Conservation (phyloP, 1,284 basidiomycete genomes). For the Rhodotorula sp. region DNA sequence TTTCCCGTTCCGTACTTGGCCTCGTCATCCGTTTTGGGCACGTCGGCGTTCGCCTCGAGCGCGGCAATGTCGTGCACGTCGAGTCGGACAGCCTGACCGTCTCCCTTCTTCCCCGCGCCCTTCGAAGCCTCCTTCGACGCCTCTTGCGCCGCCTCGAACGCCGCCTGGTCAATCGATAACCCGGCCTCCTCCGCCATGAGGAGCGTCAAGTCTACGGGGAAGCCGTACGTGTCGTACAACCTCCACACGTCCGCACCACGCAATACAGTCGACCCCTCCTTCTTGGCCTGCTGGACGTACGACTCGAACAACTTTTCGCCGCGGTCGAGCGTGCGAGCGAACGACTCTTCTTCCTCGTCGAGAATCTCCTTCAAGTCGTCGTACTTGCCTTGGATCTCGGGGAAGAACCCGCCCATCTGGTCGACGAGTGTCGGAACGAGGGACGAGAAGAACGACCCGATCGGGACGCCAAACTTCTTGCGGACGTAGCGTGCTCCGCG, state of each 20-base stretch:
- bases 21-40: slow-evolving; percentile 93
- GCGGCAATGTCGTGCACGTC: slow-evolving; percentile 93
- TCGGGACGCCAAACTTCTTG: slow-evolving; percentile 91
- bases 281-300: slow-evolving; percentile 71
- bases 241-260: slow-evolving; percentile 94
- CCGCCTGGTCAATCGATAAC: slow-evolving; percentile 78
- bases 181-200: slow-evolving; percentile 96
- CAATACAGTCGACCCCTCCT: slow-evolving; percentile 66
- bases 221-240: slow-evolving; percentile 97
- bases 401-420: slow-evolving; percentile 85
- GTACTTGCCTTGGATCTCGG: slow-evolving; percentile 82
- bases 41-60: slow-evolving; percentile 72
- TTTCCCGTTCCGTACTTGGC: slow-evolving; percentile 78
- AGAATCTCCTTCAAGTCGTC: slow-evolving; percentile 91
- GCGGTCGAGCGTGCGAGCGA: slow-evolving; percentile 91
- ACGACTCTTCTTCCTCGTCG: slow-evolving; percentile 96
- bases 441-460: slow-evolving; percentile 93
- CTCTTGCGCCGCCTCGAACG: slow-evolving; percentile 86
- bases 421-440: slow-evolving; percentile 86
- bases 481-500: slow-evolving; percentile 90
- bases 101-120: slow-evolving; percentile 66
- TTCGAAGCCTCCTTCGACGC: slow-evolving; percentile 90
- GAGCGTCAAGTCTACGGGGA: slow-evolving; percentile 93
- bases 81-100: slow-evolving; percentile 68
- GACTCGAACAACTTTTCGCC: slow-evolving; percentile 96